phyloP scores from a whole-genome alignment of 83 land plant genomes.

The Picea engelmannii region DNA sequence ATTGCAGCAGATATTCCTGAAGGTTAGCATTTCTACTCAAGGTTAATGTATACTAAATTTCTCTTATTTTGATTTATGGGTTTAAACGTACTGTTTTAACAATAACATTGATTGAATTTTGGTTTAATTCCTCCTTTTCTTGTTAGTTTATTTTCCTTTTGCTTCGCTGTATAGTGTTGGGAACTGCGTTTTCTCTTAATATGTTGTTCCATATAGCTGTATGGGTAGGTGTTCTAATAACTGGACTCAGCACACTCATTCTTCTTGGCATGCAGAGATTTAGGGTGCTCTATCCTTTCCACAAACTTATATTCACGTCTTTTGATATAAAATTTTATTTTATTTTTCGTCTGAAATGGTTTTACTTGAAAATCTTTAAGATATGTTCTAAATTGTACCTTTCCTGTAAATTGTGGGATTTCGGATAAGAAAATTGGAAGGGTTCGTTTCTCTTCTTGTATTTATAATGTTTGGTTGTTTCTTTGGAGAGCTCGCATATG shows the following conservation, averaged over 20 bases:
- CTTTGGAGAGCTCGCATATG: no score
- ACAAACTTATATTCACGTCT: constrained; percentile 9
- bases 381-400: no score
- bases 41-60: no score
- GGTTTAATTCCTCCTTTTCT: no score
- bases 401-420: neutral
- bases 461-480: no score
- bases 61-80: no score
- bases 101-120: no score
- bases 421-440: constrained; percentile 42
- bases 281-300: constrained; percentile 46
- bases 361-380: no score
- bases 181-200: constrained; percentile 87
- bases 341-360: no score
- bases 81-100: no score
- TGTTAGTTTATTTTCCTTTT: neutral
- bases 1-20: constrained; percentile 88
- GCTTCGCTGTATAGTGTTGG: constrained; percentile 46
- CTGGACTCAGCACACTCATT: constrained; percentile 77
- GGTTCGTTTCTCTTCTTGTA: no score
- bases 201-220: constrained; percentile 76
- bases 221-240: constrained; percentile 80
- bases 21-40: constrained; percentile 31
- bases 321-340: no score
- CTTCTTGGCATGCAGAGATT: constrained; percentile 77